Conservation (phyloP, 2,329 filamentous ascomycete genomes). For the Biscogniauxia mediterranea region DNA sequence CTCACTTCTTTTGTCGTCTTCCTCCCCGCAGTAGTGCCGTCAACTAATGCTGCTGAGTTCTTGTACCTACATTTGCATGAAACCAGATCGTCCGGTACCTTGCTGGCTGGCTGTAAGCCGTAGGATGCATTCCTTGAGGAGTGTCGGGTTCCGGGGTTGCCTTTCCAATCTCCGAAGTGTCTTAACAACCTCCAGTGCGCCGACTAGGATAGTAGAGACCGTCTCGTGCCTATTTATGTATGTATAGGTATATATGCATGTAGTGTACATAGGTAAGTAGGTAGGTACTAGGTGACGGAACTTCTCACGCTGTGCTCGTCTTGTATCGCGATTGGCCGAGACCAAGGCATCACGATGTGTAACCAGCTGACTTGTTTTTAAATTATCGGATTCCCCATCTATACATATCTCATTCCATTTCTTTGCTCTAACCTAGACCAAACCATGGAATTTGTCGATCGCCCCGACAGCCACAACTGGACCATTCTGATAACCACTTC, state of each 20-base stretch:
- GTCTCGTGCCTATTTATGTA: slow-evolving; percentile 1
- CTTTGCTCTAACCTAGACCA: slow-evolving; percentile 1
- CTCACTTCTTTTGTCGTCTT: slow-evolving; percentile 8
- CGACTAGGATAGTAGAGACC: neutral
- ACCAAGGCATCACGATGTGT: slow-evolving; percentile 17
- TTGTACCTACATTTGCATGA: slow-evolving; percentile 16
- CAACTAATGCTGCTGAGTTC: slow-evolving; percentile 7
- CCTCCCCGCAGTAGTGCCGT: slow-evolving; percentile 12
- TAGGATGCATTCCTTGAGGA: neutral
- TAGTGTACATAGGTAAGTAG: no score
- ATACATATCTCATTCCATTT: slow-evolving; percentile 15
- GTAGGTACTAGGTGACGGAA: slow-evolving; percentile 8
- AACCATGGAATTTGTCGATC: slow-evolving; percentile 18
- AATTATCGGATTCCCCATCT: slow-evolving; percentile 10
- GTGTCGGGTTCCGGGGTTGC: slow-evolving; percentile 4
- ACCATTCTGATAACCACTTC: neutral
- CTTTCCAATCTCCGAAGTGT: slow-evolving; percentile 1
- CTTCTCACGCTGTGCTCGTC: slow-evolving; percentile 21
- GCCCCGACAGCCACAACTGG: slow-evolving; percentile 9
- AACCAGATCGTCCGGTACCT: slow-evolving; percentile 7
- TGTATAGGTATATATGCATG: slow-evolving; percentile 11
- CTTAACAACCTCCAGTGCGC: neutral
- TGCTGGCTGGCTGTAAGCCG: slow-evolving; percentile 1
- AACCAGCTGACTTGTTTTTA: slow-evolving; percentile 4
- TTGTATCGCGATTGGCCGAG: slow-evolving; percentile 19